These are phyloP conservation scores for Yamadazyma takamatsuzukensis DNA, from an alignment of 805 yeast species.

Conservation along the genomic window DNA sequence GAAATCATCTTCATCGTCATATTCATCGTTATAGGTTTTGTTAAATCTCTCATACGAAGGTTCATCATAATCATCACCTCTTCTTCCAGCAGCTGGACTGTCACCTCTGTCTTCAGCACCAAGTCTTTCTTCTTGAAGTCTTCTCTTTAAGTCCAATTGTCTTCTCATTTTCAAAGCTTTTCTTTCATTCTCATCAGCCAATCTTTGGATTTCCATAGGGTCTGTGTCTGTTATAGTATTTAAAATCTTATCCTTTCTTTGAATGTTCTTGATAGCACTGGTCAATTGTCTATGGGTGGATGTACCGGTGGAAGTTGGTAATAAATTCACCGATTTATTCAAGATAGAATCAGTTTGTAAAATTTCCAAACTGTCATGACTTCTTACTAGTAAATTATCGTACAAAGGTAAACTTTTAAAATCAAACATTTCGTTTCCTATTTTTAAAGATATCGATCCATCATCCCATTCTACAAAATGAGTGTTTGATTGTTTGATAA, in stretches of 20 bases:
- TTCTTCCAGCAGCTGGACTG: constrained; percentile 20
- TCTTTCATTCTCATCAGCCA: constrained; percentile 59
- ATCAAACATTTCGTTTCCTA: constrained; percentile 87
- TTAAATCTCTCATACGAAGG: constrained; percentile 38
- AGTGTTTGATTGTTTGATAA: constrained; percentile 83
- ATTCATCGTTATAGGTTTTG: constrained; percentile 33
- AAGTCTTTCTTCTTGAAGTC: constrained; percentile 55
- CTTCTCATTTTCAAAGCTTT: constrained; percentile 60
- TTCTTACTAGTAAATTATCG: constrained; percentile 68
- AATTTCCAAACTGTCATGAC: constrained; percentile 68
- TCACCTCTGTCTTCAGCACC: constrained; percentile 48
- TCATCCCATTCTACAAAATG: constrained; percentile 93
- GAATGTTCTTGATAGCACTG: constrained; percentile 54
- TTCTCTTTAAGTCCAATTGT: constrained; percentile 59
- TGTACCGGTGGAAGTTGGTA: constrained; percentile 90
- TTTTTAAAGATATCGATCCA: constrained; percentile 78
- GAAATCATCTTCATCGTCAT: constrained; percentile 41
- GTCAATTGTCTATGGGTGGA: constrained; percentile 79
- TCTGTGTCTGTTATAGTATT: constrained; percentile 57
- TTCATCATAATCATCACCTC: constrained; percentile 16
- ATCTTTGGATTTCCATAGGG: constrained; percentile 66
- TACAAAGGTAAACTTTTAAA: constrained; percentile 59
- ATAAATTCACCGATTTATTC: constrained; percentile 62
- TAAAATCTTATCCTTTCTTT: constrained; percentile 46
- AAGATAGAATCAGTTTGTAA: constrained; percentile 67